phyloP scores from a whole-genome alignment of 192 early-diverging fungal genomes.

The Backusella liffmaniae region DNA sequence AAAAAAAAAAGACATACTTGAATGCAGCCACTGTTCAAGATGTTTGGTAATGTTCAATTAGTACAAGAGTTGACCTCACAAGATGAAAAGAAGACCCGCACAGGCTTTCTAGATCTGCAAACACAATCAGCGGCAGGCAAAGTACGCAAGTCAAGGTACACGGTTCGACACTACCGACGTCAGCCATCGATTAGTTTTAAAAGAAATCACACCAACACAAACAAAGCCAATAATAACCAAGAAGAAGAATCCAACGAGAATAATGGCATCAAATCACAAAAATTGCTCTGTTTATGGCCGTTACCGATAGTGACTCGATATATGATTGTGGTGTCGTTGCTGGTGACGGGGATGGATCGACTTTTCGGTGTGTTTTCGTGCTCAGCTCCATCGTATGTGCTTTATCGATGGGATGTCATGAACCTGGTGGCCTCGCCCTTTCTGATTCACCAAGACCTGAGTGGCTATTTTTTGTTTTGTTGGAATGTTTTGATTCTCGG shows the following conservation, averaged over 20 bases:
- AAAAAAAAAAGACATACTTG: background rate
- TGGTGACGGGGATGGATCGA: conserved; percentile 19
- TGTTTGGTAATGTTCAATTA: conserved; percentile 33
- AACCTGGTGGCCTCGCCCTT: conserved; percentile 38
- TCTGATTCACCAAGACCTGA: conserved; percentile 17
- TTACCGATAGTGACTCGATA: conserved; percentile 32
- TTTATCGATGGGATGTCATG: conserved; percentile 26
- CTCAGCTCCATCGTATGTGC: conserved; percentile 24
- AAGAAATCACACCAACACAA: background rate
- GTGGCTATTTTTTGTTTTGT: conserved; percentile 24
- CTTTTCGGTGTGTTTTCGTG: background rate
- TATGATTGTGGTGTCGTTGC: conserved; percentile 19
- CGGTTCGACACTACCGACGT: background rate
- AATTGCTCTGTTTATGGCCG: conserved; percentile 34
- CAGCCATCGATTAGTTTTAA: background rate
- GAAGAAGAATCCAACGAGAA: background rate
- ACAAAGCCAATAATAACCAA: background rate
- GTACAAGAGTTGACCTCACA: conserved; percentile 32
- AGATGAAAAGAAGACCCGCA: conserved; percentile 3
- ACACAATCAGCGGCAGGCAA: background rate
- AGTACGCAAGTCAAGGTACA: background rate
- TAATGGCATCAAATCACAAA: conserved; percentile 33
- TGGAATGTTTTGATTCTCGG: conserved; percentile 48
- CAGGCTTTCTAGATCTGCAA: background rate
- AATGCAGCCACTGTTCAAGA: conserved; percentile 21